Conservation (phyloP, 768 basidiomycete genomes). For the Pulveroboletus sp. region DNA sequence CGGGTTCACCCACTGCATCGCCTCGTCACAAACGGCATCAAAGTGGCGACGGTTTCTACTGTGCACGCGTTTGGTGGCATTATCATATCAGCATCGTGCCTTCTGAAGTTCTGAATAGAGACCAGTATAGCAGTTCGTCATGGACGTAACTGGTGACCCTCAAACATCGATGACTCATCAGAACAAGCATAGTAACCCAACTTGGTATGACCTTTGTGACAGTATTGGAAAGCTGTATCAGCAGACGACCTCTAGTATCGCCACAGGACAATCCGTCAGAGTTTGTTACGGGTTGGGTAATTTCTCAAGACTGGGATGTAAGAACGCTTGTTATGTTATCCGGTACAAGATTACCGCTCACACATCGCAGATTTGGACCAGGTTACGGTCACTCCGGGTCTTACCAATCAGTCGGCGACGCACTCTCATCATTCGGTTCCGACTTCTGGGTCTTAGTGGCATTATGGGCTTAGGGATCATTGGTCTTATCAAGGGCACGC, state of each 20-base stretch:
- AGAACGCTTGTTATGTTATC: background rate
- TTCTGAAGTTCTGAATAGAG: too few species aligned
- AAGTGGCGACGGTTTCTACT: too few species aligned
- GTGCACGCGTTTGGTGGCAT: too few species aligned
- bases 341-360: background rate
- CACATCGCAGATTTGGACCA: slow-evolving; percentile 21
- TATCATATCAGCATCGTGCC: too few species aligned
- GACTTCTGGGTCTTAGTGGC: slow-evolving; percentile 23
- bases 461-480: slow-evolving; percentile 27
- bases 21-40: too few species aligned
- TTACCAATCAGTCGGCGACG: slow-evolving; percentile 31
- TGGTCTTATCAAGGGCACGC: slow-evolving; percentile 14
- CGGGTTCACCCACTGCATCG: too few species aligned
- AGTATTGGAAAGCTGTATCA: slow-evolving; percentile 22
- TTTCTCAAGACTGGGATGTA: slow-evolving; percentile 1
- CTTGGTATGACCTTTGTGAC: background rate
- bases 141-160: slow-evolving; percentile 33
- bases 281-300: slow-evolving; percentile 8
- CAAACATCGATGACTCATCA: slow-evolving; percentile 27
- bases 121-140: too few species aligned
- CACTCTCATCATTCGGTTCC: slow-evolving; percentile 2
- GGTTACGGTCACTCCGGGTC: slow-evolving; percentile 20
- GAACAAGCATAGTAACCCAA: too few species aligned
- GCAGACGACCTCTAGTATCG: slow-evolving; percentile 21
- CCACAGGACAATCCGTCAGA: slow-evolving; percentile 22